Percentiles rank a stretch among this genome's conserved stretches.
phyloP scores from a whole-genome alignment of 176 grass and related monocot genomes.

The Aegilops umbellulata region DNA sequence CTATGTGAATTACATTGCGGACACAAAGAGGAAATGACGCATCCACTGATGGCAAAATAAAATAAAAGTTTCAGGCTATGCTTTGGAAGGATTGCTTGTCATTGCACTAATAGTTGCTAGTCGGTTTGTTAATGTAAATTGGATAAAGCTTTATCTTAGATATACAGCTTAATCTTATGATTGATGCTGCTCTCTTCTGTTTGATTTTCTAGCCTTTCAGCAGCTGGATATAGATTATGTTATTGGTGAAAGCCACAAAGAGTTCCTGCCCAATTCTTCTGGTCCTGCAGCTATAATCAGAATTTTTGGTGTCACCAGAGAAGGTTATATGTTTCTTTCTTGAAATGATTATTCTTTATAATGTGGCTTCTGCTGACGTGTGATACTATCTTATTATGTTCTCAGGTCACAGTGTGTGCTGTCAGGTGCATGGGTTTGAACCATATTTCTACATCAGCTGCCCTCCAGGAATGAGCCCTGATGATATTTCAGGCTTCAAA shows the following conservation, averaged over 20 bases:
- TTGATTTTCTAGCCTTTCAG: constrained; percentile 75
- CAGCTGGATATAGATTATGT: constrained; percentile 97
- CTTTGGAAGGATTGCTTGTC: constrained; percentile 11
- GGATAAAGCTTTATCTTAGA: not conserved
- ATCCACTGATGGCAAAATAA: not conserved
- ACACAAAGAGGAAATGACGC: not conserved
- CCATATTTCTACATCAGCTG: constrained; percentile 93
- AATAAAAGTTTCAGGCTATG: not conserved
- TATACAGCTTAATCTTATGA: constrained; percentile 8
- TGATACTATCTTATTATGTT: constrained; percentile 23
- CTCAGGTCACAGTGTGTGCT: constrained; percentile 91
- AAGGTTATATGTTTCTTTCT: constrained; percentile 53
- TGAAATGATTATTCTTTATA: not conserved
- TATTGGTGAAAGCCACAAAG: constrained; percentile 85
- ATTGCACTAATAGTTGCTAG: not conserved
- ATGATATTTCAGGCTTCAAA: constrained; percentile 89
- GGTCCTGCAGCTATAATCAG: constrained; percentile 88
- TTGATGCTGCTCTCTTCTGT: constrained; percentile 18
- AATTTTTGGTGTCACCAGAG: constrained; percentile 95
- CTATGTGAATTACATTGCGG: not conserved
- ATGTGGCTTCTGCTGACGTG: constrained; percentile 10
- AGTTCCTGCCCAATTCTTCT: constrained; percentile 69
- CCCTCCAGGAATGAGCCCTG: constrained; percentile 76
- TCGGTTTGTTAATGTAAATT: constrained; percentile 18
- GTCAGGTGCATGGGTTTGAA: constrained; percentile 93